Evolutionary conservation across 2,329 filamentous ascomycete species (phyloP).

Genomic region (Rhinocladiella mackenziei): DNA sequence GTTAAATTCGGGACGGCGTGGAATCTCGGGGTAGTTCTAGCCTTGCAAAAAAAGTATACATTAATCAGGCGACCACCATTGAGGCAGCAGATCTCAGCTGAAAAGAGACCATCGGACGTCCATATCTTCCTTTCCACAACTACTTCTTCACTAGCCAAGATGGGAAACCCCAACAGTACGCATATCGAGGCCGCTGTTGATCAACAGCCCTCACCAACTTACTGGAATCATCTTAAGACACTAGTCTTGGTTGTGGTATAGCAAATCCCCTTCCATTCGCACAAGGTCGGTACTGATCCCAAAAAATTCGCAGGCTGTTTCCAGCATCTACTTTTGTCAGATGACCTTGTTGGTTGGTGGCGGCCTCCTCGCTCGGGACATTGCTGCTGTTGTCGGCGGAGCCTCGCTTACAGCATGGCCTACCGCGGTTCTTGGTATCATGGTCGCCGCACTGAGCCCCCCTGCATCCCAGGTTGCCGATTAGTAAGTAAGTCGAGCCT

Average conservation of each 20-base stretch:
- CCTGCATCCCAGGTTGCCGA: slow-evolving; percentile 18
- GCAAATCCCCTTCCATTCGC: not conserved
- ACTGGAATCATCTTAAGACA: slow-evolving; percentile 7
- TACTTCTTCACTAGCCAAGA: too few species aligned
- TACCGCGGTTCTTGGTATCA: not conserved
- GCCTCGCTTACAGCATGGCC: slow-evolving; percentile 4
- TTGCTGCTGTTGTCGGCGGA: slow-evolving; percentile 7
- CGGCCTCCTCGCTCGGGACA: not conserved
- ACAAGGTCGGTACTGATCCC: not conserved
- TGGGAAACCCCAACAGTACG: too few species aligned
- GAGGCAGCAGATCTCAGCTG: too few species aligned
- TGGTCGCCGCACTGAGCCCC: not conserved
- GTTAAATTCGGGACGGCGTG: too few species aligned
- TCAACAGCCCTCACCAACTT: too few species aligned
- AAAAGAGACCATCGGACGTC: too few species aligned
- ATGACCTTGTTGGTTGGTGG: not conserved
- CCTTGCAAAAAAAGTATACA: too few species aligned
- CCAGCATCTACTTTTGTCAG: slow-evolving; percentile 1
- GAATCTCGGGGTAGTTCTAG: too few species aligned
- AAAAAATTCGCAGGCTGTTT: not conserved
- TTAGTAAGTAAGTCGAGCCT: slow-evolving; percentile 14
- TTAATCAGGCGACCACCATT: too few species aligned
- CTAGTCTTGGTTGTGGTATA: not conserved
- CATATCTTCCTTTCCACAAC: too few species aligned
- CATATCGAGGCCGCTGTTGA: too few species aligned